These are phyloP conservation scores for Mucor circinelloides DNA, from an alignment of 371 early-diverging fungal genomes.

Conservation along the genomic window DNA sequence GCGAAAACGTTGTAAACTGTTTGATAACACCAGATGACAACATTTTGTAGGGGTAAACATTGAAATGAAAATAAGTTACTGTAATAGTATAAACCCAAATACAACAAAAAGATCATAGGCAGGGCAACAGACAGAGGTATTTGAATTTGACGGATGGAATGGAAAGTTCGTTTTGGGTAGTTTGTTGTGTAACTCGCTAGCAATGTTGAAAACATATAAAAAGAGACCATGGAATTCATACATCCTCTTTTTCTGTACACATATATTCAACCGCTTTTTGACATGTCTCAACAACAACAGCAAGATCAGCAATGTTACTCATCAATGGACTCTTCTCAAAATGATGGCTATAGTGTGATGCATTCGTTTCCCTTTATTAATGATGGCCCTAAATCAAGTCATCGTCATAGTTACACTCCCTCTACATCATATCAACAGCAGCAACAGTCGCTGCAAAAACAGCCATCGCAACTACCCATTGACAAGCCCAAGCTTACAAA, in stretches of 20 bases:
- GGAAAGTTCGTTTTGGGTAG: not conserved
- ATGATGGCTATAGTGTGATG: not conserved
- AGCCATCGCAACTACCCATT: not conserved
- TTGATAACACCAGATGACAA: not conserved
- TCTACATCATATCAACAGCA: not conserved
- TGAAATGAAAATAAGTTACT: not conserved
- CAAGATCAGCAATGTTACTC: not conserved
- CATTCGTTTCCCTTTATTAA: constrained; percentile 17
- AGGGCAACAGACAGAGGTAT: not conserved
- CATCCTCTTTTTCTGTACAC: not conserved
- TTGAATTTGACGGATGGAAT: not conserved
- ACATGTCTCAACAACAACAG: not conserved
- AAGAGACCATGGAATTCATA: not conserved
- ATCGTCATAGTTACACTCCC: not conserved
- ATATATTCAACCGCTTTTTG: not conserved
- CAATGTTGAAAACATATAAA: not conserved
- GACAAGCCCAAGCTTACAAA: not conserved
- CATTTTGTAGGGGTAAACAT: not conserved
- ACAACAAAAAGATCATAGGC: not conserved
- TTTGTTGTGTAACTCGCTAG: not conserved
- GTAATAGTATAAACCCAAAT: not conserved
- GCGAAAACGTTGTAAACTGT: not conserved
- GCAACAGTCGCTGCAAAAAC: not conserved
- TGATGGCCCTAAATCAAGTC: constrained; percentile 4
- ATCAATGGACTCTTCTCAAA: not conserved